A percentile compares a stretch with the other conserved stretches of the same genome.
Evolutionary conservation across 352 stramenopile species (phyloP).

Genomic region (Globisporangium camurandrum): DNA sequence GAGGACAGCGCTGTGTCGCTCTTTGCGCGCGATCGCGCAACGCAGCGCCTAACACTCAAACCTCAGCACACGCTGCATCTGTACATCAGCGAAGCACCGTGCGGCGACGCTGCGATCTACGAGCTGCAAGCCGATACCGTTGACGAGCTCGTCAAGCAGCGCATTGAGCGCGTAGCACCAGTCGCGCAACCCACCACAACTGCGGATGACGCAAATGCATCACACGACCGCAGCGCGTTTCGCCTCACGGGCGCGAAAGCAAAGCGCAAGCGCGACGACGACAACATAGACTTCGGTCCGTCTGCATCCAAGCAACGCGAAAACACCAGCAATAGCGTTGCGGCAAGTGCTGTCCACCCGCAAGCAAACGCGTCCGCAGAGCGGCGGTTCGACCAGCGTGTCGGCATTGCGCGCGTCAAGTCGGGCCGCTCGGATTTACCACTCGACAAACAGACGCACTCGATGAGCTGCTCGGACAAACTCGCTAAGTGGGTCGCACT

Average conservation of each 20-base stretch:
- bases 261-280: conserved; percentile 21
- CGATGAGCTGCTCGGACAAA: conserved; percentile 94
- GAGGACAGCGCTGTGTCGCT: conserved; percentile 28
- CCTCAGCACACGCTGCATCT: conserved; percentile 74
- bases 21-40: conserved; percentile 30
- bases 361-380: conserved; percentile 9
- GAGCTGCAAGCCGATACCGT: conserved; percentile 64
- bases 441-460: conserved; percentile 75
- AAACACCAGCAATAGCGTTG: neutral
- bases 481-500: conserved; percentile 79
- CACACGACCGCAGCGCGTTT: conserved; percentile 38
- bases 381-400: conserved; percentile 55
- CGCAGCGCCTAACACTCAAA: conserved; percentile 39
- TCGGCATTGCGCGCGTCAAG: conserved; percentile 84
- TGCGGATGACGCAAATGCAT: conserved; percentile 3
- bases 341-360: no score
- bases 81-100: conserved; percentile 90
- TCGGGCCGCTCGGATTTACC: conserved; percentile 89
- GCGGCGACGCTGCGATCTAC: conserved; percentile 93
- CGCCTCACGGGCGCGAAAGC: conserved; percentile 60
- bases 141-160: conserved; percentile 42
- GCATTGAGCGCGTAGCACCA: conserved; percentile 15
- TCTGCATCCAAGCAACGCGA: neutral
- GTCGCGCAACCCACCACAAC: neutral
- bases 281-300: neutral